A percentile compares a stretch with the other conserved stretches of the same genome.
Conservation (phyloP, 768 basidiomycete genomes). For the Termitomyces sp. region DNA sequence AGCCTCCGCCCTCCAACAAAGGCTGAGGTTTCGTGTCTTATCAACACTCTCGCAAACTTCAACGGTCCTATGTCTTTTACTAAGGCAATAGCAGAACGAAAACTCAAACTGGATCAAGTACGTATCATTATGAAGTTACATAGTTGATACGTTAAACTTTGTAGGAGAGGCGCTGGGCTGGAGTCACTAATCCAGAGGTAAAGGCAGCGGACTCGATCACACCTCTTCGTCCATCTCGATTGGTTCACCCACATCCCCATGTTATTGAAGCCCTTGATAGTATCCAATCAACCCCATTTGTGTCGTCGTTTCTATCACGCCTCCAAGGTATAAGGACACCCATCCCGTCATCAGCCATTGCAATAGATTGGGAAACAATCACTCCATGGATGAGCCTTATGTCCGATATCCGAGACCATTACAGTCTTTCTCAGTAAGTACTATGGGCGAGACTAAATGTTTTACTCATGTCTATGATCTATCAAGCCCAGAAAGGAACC, state of each 20-base stretch:
- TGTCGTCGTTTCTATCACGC: slow-evolving; percentile 61
- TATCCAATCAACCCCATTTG: slow-evolving; percentile 60
- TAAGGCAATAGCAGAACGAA: slow-evolving; percentile 33
- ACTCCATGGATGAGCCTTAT: slow-evolving; percentile 75
- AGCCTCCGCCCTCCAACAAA: slow-evolving; percentile 34
- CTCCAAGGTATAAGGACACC: slow-evolving; percentile 38
- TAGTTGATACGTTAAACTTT: slow-evolving; percentile 2
- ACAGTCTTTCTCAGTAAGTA: slow-evolving; percentile 53
- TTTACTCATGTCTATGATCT: background rate
- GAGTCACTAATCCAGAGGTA: slow-evolving; percentile 15
- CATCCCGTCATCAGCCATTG: slow-evolving; percentile 35
- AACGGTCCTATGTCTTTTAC: slow-evolving; percentile 13
- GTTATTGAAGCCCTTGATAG: slow-evolving; percentile 46
- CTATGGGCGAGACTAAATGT: background rate
- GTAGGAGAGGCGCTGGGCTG: slow-evolving; percentile 27
- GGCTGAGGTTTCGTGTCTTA: slow-evolving; percentile 31
- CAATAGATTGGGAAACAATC: slow-evolving; percentile 67
- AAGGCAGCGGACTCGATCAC: slow-evolving; percentile 24
- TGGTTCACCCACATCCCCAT: slow-evolving; percentile 21
- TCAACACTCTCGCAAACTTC: slow-evolving; percentile 17
- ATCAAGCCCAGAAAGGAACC: slow-evolving; percentile 51
- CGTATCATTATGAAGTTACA: slow-evolving; percentile 7
- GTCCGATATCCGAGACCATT: slow-evolving; percentile 65
- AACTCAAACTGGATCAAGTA: slow-evolving; percentile 40
- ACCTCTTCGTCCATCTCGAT: slow-evolving; percentile 25